These are phyloP conservation scores for Arachnomyces sp. DNA, from an alignment of 2,329 filamentous ascomycete species.

Conservation along the genomic window DNA sequence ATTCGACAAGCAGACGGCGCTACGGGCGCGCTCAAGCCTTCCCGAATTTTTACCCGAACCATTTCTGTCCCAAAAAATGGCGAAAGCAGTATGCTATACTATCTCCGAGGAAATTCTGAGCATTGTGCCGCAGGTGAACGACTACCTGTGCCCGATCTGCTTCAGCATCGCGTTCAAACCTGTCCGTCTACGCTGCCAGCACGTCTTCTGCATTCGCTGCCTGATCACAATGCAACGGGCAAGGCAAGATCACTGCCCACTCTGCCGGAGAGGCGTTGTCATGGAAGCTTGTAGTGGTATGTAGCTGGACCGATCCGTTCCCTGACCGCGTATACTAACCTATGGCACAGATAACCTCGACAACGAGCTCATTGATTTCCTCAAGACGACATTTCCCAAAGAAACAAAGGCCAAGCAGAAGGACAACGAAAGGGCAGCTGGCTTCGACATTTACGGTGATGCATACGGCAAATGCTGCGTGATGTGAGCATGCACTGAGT, in stretches of 20 bases:
- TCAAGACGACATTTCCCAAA: constrained; percentile 67
- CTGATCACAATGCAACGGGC: constrained; percentile 70
- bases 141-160: constrained; percentile 76
- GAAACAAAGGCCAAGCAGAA: constrained; percentile 59
- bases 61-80: constrained; percentile 58
- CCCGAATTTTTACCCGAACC: constrained; percentile 50
- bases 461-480: constrained; percentile 41
- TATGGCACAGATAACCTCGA: constrained; percentile 57
- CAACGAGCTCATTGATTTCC: constrained; percentile 55
- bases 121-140: constrained; percentile 71
- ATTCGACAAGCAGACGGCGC: constrained; percentile 76
- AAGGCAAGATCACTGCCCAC: constrained; percentile 60
- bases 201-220: constrained; percentile 78
- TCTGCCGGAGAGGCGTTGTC: constrained; percentile 66
- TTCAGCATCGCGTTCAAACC: constrained; percentile 72
- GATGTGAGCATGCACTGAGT: constrained; percentile 9
- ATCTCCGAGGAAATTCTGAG: constrained; percentile 64
- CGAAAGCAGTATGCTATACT: constrained; percentile 66
- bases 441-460: constrained; percentile 62
- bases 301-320: constrained; percentile 14
- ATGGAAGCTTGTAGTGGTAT: constrained; percentile 59
- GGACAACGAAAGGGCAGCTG: constrained; percentile 67
- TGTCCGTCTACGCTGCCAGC: constrained; percentile 64
- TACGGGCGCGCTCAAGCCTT: constrained; percentile 59
- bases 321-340: constrained; percentile 2